Evolutionary conservation across 2,329 filamentous ascomycete species (phyloP).

Genomic region (Fusarium sp.): DNA sequence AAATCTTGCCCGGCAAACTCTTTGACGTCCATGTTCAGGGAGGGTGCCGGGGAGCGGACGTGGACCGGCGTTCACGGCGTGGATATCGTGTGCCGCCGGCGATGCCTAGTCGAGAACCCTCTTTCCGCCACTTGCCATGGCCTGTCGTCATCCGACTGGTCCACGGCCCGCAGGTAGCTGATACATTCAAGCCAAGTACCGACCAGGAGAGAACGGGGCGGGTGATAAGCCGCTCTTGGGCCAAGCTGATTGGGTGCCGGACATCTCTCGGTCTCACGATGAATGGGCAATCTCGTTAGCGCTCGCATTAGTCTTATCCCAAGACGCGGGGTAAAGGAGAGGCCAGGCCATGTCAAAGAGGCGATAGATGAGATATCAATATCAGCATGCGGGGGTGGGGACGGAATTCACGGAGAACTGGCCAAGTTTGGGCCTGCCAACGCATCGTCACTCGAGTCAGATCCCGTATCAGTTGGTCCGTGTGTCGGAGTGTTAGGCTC

Average conservation of each 20-base stretch:
- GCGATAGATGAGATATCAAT: conserved; percentile 2
- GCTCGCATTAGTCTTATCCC: conserved; percentile 6
- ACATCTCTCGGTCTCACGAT: background rate
- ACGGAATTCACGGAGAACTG: conserved; percentile 10
- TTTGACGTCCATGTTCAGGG: too few species aligned
- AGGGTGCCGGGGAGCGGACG: too few species aligned
- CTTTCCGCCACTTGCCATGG: background rate
- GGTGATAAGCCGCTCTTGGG: conserved; percentile 7
- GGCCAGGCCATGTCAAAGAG: background rate
- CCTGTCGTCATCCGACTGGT: background rate
- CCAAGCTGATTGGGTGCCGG: conserved; percentile 1
- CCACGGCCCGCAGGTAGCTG: background rate
- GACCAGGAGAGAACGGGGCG: background rate
- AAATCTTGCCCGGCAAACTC: background rate
- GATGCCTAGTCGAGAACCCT: conserved; percentile 1
- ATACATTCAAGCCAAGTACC: conserved; percentile 6
- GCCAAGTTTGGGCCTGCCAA: too few species aligned
- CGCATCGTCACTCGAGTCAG: background rate
- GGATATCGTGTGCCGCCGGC: background rate
- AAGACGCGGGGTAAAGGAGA: conserved; percentile 11
- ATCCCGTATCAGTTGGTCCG: background rate
- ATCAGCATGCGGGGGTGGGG: conserved; percentile 10
- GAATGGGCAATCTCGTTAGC: background rate
- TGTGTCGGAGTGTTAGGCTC: background rate
- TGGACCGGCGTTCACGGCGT: too few species aligned